Evolutionary conservation across 306 rosid species (phyloP), one percentile per base, ranked within the genome.

Genomic region (Hippophae tibetana): DNA sequence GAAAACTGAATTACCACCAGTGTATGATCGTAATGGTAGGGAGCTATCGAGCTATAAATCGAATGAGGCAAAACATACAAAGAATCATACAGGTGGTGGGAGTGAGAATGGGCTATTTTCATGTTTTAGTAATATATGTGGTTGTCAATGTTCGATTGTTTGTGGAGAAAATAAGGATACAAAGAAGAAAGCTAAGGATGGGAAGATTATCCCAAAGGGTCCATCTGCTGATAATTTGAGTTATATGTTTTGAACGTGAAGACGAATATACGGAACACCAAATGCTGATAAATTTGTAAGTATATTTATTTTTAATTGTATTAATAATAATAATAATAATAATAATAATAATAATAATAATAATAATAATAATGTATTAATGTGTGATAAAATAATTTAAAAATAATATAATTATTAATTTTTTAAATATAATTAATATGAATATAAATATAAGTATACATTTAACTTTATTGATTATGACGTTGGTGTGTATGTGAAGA

Each of bases 71-170:
- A 57, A 42, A 10, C 86, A 65, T 41, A 10, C 40, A 6, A 79
- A 80, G 11, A 81, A 86, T 43, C 78, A 71, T 43, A 72, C 75
- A 0, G 38, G 38, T 31, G 38, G 38, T 31, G 84, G 86, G 6
- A 84, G 77, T 7, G 78, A 69, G 3, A 68, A 47, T 48, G 95
- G 99, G 0, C 62, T 88, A 23, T 93, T 93, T 70, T 93, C 99
- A 5, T 93, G 99, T 73, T 93, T 93, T 60, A 93, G 99, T 57
- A 88, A 84, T 42, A 86, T 93, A 0, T 93, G 97, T 54, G 99
- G 99, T 1, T 74, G 82, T 42, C 79, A 93, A 54, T 93, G 97
- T 67, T 70, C 87, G 65, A 86, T 93, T 0, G 95, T 93, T 2
- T 88, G 95, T 44, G 96, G 98, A 0, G 40, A 50, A 50, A 41